Evolutionary conservation across 2,329 filamentous ascomycete species (phyloP).

Genomic region (Penicillium sp.): DNA sequence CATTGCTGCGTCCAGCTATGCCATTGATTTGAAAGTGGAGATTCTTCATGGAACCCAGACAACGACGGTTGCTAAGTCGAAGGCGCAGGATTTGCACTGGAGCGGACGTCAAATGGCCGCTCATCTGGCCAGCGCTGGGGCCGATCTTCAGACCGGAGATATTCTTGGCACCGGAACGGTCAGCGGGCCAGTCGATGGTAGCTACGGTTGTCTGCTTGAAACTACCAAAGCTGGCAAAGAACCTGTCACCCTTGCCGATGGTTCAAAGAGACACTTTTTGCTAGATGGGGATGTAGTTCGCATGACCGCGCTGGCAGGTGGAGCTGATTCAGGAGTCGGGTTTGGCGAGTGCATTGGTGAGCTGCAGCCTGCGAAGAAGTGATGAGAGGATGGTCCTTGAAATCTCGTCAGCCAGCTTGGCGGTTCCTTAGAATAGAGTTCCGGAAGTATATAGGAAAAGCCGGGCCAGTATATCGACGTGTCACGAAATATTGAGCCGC

Average conservation of each 20-base stretch:
- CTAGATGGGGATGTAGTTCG: conserved; percentile 33
- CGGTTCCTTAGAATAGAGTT: not conserved
- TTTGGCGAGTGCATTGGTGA: conserved; percentile 35
- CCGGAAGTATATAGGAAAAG: not conserved
- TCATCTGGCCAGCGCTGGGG: conserved; percentile 33
- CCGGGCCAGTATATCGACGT: not conserved
- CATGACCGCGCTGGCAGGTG: conserved; percentile 30
- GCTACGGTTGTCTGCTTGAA: conserved; percentile 33
- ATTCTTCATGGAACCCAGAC: conserved; percentile 9
- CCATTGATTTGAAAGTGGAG: conserved; percentile 28
- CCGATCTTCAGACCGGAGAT: conserved; percentile 34
- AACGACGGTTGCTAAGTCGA: conserved; percentile 19
- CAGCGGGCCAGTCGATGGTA: conserved; percentile 25
- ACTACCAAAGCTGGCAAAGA: conserved; percentile 31
- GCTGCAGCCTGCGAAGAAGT: conserved; percentile 10
- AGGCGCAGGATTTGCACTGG: conserved; percentile 30
- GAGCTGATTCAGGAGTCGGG: conserved; percentile 27
- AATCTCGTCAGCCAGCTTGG: not conserved
- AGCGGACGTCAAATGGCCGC: conserved; percentile 33
- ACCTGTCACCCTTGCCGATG: conserved; percentile 19
- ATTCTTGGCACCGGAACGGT: conserved; percentile 37
- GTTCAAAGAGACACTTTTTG: conserved; percentile 23
- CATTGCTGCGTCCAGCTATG: conserved; percentile 20
- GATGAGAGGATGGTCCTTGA: not conserved
- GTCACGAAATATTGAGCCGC: not conserved